phyloP scores from a whole-genome alignment of 805 yeast species.

The Brettanomyces sp. region DNA sequence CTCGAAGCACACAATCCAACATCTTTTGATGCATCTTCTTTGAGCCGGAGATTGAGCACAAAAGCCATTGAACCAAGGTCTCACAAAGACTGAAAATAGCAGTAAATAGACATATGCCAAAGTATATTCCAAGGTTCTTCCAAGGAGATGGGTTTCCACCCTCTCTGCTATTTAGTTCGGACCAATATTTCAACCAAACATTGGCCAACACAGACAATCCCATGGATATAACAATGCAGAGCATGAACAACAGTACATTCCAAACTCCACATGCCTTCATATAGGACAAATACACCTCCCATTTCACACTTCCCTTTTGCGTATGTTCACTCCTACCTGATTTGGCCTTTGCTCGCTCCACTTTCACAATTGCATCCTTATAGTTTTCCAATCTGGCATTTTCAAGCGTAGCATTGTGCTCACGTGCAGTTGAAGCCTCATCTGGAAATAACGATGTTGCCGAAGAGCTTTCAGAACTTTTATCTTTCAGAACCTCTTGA shows the following conservation, averaged over 20 bases:
- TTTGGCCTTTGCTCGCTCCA: conserved; percentile 30
- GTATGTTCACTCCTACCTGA: conserved; percentile 55
- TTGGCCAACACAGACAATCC: conserved; percentile 54
- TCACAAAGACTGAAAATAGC: conserved; percentile 54
- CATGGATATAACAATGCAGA: conserved; percentile 45
- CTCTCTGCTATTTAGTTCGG: conserved; percentile 64
- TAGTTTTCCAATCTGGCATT: conserved; percentile 49
- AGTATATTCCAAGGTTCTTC: conserved; percentile 63
- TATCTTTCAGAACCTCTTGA: conserved; percentile 10
- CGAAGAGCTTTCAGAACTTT: conserved; percentile 6
- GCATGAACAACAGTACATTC: conserved; percentile 50
- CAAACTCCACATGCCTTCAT: conserved; percentile 74
- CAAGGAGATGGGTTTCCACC: conserved; percentile 64
- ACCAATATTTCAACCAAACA: conserved; percentile 93
- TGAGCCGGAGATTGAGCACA: conserved; percentile 74
- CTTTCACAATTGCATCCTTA: conserved; percentile 17
- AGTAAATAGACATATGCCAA: conserved; percentile 58
- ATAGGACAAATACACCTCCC: conserved; percentile 71
- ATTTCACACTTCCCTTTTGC: conserved; percentile 86
- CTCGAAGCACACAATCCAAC: conserved; percentile 62
- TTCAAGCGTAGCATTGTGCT: conserved; percentile 26
- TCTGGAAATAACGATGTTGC: neutral
- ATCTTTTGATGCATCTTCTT: conserved; percentile 60
- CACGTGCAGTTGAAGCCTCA: conserved; percentile 10
- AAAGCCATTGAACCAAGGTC: conserved; percentile 60